Evolutionary conservation across 352 stramenopile species (phyloP), one percentile per base, ranked within the genome.

Genomic region (Thraustotheca clavata): DNA sequence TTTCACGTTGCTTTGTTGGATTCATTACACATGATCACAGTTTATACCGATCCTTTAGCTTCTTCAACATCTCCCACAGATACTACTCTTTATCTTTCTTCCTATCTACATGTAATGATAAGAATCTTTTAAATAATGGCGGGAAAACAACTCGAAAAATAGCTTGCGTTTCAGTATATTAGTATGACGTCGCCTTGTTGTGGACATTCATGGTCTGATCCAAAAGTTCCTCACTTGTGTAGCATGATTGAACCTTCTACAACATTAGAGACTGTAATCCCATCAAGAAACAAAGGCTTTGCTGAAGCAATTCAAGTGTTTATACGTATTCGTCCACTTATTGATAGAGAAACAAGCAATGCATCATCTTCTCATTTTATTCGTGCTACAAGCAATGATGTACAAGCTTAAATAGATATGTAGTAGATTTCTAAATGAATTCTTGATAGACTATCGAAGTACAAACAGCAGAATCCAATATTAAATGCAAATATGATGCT

Each of bases 231-330:
- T 39, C 82, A 91, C 66, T 87, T 89, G 24, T 89, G 82, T 61
- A 62, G 78, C 40, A 77, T 86, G 9, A 80, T 90, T 18, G 24
- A n/a, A n/a, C n/a, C n/a, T n/a, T n/a, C 11, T 5, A 27, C 40
- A 9, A 16, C 18, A 5, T 9, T 26, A 41, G 22, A 59, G 57
- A 46, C 20, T 48, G 18, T 43, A 18, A 16, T 18, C 14, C n/a
- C 38, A 6, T 16, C 18, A 67, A 39, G 32, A 24, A 12, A 22
- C 9, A 50, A 40, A 11, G 62, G 62, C 11, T 6, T 46, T 12
- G 60, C 83, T 0, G 83, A 92, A 66, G 87, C 79, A 60, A 93
- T 92, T 35, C 83, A 94, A 62, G 84, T 94, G 1, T 88, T 91
- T 35, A 83, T 94, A 36, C 84, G 83, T 27, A 91, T 94, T 39